Percentiles rank a stretch among this genome's conserved stretches.
Evolutionary conservation across 2,329 filamentous ascomycete species (phyloP).

Genomic region (Aspergillus costaricaensis): DNA sequence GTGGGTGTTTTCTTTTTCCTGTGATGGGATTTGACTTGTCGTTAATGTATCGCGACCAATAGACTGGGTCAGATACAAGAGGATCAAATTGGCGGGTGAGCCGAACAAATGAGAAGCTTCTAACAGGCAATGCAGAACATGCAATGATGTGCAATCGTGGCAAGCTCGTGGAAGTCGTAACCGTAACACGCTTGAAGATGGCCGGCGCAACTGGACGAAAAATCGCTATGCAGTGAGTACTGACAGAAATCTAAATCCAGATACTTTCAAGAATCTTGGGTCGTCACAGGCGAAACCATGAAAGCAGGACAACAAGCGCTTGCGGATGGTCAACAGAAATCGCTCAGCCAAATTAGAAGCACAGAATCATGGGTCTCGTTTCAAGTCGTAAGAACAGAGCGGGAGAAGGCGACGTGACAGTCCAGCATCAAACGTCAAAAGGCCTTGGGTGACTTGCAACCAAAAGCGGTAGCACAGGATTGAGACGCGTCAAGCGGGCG

Average conservation of each 20-base stretch:
- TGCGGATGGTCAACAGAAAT: slow-evolving; percentile 24
- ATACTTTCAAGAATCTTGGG: slow-evolving; percentile 18
- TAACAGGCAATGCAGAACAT: slow-evolving; percentile 28
- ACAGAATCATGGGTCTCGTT: slow-evolving; percentile 45
- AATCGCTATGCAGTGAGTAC: slow-evolving; percentile 23
- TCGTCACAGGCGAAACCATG: slow-evolving; percentile 17
- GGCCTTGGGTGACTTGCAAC: slow-evolving; percentile 2
- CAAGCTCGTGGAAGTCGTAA: slow-evolving; percentile 38
- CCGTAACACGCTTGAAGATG: slow-evolving; percentile 30
- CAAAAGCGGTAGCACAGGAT: slow-evolving; percentile 2
- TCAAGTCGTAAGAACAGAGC: slow-evolving; percentile 44
- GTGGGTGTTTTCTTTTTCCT: slow-evolving; percentile 4
- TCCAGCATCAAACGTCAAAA: slow-evolving; percentile 24
- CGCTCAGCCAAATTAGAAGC: slow-evolving; percentile 33
- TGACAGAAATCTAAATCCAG: slow-evolving; percentile 28
- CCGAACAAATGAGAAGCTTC: slow-evolving; percentile 20
- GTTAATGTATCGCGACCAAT: slow-evolving; percentile 7
- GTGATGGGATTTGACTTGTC: slow-evolving; percentile 7
- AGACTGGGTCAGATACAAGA: slow-evolving; percentile 1
- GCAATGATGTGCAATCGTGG: slow-evolving; percentile 31
- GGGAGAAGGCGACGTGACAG: slow-evolving; percentile 27
- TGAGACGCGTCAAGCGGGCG: slow-evolving; percentile 9
- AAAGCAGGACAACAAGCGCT: slow-evolving; percentile 18
- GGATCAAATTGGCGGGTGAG: not conserved
- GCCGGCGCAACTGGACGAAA: slow-evolving; percentile 21